phyloP scores from a whole-genome alignment of 2,329 filamentous ascomycete species.

The Esteya vermicola region DNA sequence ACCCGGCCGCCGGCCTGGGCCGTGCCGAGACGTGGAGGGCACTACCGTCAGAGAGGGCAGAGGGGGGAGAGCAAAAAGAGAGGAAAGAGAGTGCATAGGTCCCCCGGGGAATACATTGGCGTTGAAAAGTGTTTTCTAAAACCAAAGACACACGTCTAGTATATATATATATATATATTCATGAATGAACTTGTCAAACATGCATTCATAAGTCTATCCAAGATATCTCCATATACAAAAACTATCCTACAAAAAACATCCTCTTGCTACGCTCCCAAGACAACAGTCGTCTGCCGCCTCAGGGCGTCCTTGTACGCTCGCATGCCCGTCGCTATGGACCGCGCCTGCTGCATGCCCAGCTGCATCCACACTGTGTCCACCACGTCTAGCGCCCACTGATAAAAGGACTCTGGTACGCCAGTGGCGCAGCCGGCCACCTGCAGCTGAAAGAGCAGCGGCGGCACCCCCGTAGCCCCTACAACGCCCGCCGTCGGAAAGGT shows the following conservation, averaged over 20 bases:
- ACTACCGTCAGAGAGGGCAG: constrained; percentile 26
- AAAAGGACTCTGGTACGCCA: constrained; percentile 25
- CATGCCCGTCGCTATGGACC: constrained; percentile 24
- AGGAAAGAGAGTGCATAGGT: background rate
- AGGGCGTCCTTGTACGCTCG: constrained; percentile 11
- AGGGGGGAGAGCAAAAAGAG: background rate
- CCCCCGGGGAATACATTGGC: too few species aligned
- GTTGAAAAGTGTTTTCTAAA: too few species aligned
- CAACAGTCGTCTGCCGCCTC: constrained; percentile 3
- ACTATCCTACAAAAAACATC: background rate
- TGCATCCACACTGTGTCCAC: constrained; percentile 34
- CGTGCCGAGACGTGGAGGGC: constrained; percentile 59
- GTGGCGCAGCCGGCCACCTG: constrained; percentile 31
- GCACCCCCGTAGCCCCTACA: constrained; percentile 31
- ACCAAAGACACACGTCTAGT: background rate
- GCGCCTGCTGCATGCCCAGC: constrained; percentile 36
- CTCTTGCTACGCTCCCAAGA: too few species aligned
- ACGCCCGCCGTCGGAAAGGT: constrained; percentile 19
- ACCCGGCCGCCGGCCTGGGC: constrained; percentile 61
- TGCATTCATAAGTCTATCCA: background rate
- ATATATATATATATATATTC: background rate
- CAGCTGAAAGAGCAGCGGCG: constrained; percentile 33
- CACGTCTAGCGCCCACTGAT: constrained; percentile 28
- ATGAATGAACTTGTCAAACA: background rate
- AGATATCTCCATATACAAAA: too few species aligned